Conservation (phyloP, 1,284 basidiomycete species). For the Cryptococcus sp. region DNA sequence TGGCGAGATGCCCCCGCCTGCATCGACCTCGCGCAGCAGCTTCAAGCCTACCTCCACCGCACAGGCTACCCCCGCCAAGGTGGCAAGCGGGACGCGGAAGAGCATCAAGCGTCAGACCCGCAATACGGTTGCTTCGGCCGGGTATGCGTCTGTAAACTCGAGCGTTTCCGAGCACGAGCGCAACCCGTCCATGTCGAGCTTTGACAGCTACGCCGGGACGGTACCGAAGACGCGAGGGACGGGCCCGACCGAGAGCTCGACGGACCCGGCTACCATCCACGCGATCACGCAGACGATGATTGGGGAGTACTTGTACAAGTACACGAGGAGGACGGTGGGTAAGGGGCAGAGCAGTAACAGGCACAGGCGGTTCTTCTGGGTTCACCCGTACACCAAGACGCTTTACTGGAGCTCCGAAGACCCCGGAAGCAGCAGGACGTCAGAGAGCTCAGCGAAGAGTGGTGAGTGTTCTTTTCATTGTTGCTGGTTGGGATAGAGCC, state of each 20-base stretch:
- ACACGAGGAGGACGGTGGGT: conserved; percentile 86
- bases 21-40: conserved; percentile 62
- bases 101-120: conserved; percentile 40
- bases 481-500: conserved; percentile 11
- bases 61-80: conserved; percentile 24
- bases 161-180: conserved; percentile 30
- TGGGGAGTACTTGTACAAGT: conserved; percentile 97
- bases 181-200: conserved; percentile 34
- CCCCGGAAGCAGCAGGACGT: conserved; percentile 79
- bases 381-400: conserved; percentile 97
- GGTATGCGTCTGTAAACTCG: conserved; percentile 30
- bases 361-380: conserved; percentile 98
- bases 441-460: conserved; percentile 93
- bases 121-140: conserved; percentile 22
- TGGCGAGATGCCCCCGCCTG: conserved; percentile 66
- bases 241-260: conserved; percentile 52
- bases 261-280: conserved; percentile 84
- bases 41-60: conserved; percentile 54
- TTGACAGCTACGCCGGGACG: conserved; percentile 30
- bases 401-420: conserved; percentile 96
- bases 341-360: conserved; percentile 86
- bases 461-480: conserved; percentile 58
- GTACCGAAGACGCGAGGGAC: conserved; percentile 1
- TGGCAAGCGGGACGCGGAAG: conserved; percentile 50
- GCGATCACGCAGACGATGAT: conserved; percentile 99